Evolutionary conservation across 176 grass and related monocot genomes (phyloP).

Genomic region (Paspalum notatum): DNA sequence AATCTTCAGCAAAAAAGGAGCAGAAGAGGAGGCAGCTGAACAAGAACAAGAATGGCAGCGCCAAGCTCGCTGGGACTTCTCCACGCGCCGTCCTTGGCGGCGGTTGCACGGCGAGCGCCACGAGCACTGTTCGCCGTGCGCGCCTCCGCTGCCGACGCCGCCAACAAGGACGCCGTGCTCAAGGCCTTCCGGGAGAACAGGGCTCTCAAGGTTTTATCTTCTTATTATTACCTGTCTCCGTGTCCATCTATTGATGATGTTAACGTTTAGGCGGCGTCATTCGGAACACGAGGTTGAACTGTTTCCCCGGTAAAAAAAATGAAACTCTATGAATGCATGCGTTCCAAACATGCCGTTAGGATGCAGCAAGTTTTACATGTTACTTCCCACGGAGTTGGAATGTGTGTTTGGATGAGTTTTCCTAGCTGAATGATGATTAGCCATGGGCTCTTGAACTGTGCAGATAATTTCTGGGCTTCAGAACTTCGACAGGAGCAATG

Average conservation of each 20-base stretch:
- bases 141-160: conserved; percentile 47
- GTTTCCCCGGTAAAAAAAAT: neutral
- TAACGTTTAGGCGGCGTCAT: neutral
- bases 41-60: conserved; percentile 43
- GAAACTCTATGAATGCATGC: neutral
- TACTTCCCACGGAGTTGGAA: neutral
- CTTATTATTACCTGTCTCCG: neutral
- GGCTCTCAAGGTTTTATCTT: conserved; percentile 75
- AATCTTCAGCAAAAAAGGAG: neutral
- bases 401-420: conserved; percentile 12
- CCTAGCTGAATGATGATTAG: neutral
- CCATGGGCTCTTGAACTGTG: conserved; percentile 21
- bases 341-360: neutral
- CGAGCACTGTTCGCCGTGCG: conserved; percentile 56
- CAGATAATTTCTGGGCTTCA: conserved; percentile 93
- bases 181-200: conserved; percentile 62
- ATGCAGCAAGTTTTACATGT: conserved; percentile 12
- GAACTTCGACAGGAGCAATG: conserved; percentile 76
- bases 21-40: neutral
- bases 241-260: neutral
- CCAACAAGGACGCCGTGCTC: conserved; percentile 68
- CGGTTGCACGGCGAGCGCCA: conserved; percentile 21
- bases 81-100: conserved; percentile 44
- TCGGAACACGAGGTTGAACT: neutral
- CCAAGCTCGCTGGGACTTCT: conserved; percentile 50